A percentile compares a stretch with the other conserved stretches of the same genome.
phyloP scores from a whole-genome alignment of 352 stramenopile genomes.

The Pythium brachiatum region DNA sequence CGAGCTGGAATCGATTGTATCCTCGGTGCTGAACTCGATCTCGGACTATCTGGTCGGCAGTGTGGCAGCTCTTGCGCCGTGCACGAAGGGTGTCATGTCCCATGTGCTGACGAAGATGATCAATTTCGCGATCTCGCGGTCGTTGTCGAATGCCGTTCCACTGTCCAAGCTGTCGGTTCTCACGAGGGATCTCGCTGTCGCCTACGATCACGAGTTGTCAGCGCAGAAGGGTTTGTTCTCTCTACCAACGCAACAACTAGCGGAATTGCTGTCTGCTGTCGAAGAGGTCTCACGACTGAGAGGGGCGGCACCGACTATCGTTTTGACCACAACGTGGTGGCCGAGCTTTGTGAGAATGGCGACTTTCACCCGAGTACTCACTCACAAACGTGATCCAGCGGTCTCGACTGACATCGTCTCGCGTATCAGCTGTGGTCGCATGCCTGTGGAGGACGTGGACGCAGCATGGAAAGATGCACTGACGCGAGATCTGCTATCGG shows the following conservation, averaged over 20 bases:
- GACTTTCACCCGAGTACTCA: constrained; percentile 54
- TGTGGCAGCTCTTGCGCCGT: constrained; percentile 34
- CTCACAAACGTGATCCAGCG: constrained; percentile 38
- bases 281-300: constrained; percentile 61
- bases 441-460: constrained; percentile 58
- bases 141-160: constrained; percentile 49
- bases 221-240: constrained; percentile 66
- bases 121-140: constrained; percentile 61
- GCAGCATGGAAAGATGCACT: constrained; percentile 30
- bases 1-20: constrained; percentile 64
- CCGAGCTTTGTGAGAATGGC: constrained; percentile 58
- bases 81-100: constrained; percentile 46
- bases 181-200: constrained; percentile 47
- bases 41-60: constrained; percentile 47
- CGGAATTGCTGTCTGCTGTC: constrained; percentile 57
- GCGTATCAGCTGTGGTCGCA: constrained; percentile 51
- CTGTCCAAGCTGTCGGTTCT: constrained; percentile 56
- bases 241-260: constrained; percentile 60
- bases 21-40: constrained; percentile 41
- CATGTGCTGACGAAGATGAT: constrained; percentile 59
- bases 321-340: constrained; percentile 50
- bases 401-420: constrained; percentile 37
- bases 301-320: constrained; percentile 36
- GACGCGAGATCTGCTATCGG: constrained; percentile 37
- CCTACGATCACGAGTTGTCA: constrained; percentile 63